These are phyloP conservation scores for Thelonectria discophora DNA, from an alignment of 2,329 filamentous ascomycete genomes.

Conservation along the genomic window DNA sequence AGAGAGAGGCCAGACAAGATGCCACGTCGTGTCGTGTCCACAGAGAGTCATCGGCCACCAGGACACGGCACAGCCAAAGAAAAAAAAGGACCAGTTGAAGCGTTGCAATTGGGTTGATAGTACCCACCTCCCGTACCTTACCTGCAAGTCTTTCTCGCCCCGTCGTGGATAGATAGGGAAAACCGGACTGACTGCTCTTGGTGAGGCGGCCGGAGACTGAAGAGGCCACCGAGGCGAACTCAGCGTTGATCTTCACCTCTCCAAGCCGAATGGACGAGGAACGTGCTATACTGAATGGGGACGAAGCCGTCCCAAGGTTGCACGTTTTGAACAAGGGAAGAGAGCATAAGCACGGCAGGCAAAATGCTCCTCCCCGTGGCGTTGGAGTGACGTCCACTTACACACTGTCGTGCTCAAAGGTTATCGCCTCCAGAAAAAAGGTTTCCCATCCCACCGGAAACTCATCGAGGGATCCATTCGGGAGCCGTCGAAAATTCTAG, in stretches of 20 bases:
- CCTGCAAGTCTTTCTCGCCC: conserved; percentile 1
- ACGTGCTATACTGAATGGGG: not conserved
- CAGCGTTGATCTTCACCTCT: conserved; percentile 7
- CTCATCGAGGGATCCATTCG: conserved; percentile 6
- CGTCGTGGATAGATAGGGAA: conserved; percentile 2
- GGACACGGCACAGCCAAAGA: conserved; percentile 21
- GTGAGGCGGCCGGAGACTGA: too few relatives aligned
- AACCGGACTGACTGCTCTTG: too few relatives aligned
- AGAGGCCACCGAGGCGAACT: too few relatives aligned
- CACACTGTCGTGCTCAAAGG: conserved; percentile 4
- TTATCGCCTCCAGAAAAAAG: conserved; percentile 2
- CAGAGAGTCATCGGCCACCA: conserved; percentile 17
- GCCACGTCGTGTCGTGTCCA: conserved; percentile 23
- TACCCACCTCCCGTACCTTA: conserved; percentile 21
- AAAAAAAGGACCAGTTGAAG: too few relatives aligned
- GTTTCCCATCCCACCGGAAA: not conserved
- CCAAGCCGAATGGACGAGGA: not conserved
- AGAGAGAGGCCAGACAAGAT: conserved; percentile 4
- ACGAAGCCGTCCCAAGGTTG: too few relatives aligned
- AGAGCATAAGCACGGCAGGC: too few relatives aligned
- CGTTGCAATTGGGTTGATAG: conserved; percentile 22
- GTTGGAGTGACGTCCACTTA: not conserved
- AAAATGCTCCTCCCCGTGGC: not conserved
- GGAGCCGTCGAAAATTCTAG: conserved; percentile 31
- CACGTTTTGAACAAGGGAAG: too few relatives aligned